These are phyloP conservation scores for Penicillium occitanis DNA, from an alignment of 2,329 filamentous ascomycete species.

Conservation along the genomic window DNA sequence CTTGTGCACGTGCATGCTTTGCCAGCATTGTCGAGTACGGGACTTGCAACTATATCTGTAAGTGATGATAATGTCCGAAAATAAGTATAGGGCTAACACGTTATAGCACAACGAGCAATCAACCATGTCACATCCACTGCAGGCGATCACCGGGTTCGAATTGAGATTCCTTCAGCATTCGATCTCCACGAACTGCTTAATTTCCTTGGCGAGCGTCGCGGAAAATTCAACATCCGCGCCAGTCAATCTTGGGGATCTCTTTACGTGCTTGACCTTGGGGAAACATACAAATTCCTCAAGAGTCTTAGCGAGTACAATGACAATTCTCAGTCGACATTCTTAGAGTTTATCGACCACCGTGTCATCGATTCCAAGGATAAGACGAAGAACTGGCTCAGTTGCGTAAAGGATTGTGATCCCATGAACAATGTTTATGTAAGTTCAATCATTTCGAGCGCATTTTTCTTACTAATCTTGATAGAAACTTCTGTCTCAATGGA, in stretches of 20 bases:
- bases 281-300: constrained; percentile 44
- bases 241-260: constrained; percentile 44
- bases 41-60: constrained; percentile 50
- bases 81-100: neutral
- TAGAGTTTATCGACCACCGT: constrained; percentile 47
- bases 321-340: constrained; percentile 40
- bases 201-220: constrained; percentile 40
- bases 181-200: constrained; percentile 40
- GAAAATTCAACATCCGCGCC: constrained; percentile 46
- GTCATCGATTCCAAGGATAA: constrained; percentile 47
- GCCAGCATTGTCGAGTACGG: constrained; percentile 46
- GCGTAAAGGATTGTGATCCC: constrained; percentile 42
- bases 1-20: constrained; percentile 47
- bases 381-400: constrained; percentile 46
- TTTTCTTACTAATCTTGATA: constrained; percentile 22
- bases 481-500: constrained; percentile 45
- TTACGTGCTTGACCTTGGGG: constrained; percentile 44
- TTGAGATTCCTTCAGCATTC: constrained; percentile 44
- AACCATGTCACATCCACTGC: constrained; percentile 43
- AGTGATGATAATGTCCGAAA: constrained; percentile 19
- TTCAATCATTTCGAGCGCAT: constrained; percentile 11
- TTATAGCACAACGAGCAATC: constrained; percentile 43
- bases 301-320: constrained; percentile 40
- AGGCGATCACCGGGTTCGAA: constrained; percentile 34
- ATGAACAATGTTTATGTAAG: constrained; percentile 44